Conservation (phyloP, 2,329 filamentous ascomycete species). For the Ceratocystis colombiana region DNA sequence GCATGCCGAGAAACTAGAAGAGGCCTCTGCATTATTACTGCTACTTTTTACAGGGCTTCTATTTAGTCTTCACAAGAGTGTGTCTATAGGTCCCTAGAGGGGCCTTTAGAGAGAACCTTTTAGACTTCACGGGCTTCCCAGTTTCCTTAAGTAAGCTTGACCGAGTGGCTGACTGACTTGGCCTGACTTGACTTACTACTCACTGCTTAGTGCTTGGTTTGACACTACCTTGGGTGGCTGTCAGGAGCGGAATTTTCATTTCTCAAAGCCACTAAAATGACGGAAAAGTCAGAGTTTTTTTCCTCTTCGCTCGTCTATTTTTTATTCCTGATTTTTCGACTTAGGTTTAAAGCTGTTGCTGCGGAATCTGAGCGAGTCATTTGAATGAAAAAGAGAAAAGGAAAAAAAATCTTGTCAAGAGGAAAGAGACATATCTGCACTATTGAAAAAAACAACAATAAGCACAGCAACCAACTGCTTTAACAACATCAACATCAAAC, state of each 20-base stretch:
- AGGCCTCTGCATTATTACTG: too few relatives aligned
- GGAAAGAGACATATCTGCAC: neutral
- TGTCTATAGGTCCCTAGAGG: neutral
- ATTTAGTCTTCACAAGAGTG: neutral
- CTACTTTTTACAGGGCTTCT: too few relatives aligned
- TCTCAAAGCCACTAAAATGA: neutral
- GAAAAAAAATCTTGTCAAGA: slow-evolving; percentile 3
- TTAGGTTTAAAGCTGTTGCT: neutral
- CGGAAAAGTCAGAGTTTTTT: slow-evolving; percentile 1
- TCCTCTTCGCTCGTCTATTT: neutral
- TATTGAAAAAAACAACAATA: neutral
- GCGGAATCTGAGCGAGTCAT: slow-evolving; percentile 11
- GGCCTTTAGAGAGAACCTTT: neutral
- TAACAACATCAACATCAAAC: neutral
- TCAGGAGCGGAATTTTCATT: slow-evolving; percentile 4
- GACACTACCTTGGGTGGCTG: neutral
- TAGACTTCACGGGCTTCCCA: too few relatives aligned
- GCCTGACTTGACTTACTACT: too few relatives aligned
- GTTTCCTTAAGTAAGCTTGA: too few relatives aligned
- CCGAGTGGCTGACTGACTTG: too few relatives aligned
- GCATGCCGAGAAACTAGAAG: neutral
- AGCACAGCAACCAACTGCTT: neutral
- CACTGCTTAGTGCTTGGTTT: too few relatives aligned
- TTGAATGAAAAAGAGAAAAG: neutral
- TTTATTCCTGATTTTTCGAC: neutral